Conservation (phyloP, 2,329 filamentous ascomycete species). For the Fusarium nygamai region DNA sequence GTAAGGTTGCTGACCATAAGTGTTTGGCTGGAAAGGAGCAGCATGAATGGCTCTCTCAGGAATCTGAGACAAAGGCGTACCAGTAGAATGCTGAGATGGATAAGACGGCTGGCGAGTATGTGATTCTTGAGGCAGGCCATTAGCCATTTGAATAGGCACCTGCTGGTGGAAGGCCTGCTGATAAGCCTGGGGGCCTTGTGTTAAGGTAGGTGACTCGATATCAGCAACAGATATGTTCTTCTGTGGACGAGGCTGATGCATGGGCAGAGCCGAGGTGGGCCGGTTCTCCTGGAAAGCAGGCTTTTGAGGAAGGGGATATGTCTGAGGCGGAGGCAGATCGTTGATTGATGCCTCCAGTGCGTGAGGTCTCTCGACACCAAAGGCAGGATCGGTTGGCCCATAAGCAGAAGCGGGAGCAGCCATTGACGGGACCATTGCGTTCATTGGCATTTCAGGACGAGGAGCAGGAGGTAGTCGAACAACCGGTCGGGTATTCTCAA, state of each 20-base stretch:
- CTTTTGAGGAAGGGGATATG: slow-evolving; percentile 67
- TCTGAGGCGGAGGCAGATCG: slow-evolving; percentile 66
- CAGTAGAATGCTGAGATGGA: slow-evolving; percentile 74
- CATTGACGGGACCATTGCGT: slow-evolving; percentile 24
- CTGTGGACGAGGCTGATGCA: slow-evolving; percentile 95
- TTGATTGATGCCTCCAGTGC: slow-evolving; percentile 54
- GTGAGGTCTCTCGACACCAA: slow-evolving; percentile 25
- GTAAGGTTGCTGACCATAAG: slow-evolving; percentile 68
- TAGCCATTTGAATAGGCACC: slow-evolving; percentile 78
- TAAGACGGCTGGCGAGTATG: slow-evolving; percentile 77
- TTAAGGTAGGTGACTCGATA: slow-evolving; percentile 82
- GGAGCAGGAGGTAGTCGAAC: slow-evolving; percentile 81
- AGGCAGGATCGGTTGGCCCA: slow-evolving; percentile 26
- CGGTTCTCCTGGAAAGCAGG: slow-evolving; percentile 67
- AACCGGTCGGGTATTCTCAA: slow-evolving; percentile 74
- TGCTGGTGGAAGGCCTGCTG: slow-evolving; percentile 95
- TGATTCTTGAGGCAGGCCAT: slow-evolving; percentile 64
- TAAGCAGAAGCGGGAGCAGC: background rate
- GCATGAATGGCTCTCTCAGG: slow-evolving; percentile 93
- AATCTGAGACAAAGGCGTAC: slow-evolving; percentile 89
- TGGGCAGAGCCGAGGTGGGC: slow-evolving; percentile 65
- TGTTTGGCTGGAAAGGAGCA: slow-evolving; percentile 84
- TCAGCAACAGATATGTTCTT: slow-evolving; percentile 93
- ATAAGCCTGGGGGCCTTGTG: slow-evolving; percentile 75
- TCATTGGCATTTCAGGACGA: slow-evolving; percentile 44